phyloP scores from a whole-genome alignment of 2,329 filamentous ascomycete species.

The Cladorrhinum sp. region DNA sequence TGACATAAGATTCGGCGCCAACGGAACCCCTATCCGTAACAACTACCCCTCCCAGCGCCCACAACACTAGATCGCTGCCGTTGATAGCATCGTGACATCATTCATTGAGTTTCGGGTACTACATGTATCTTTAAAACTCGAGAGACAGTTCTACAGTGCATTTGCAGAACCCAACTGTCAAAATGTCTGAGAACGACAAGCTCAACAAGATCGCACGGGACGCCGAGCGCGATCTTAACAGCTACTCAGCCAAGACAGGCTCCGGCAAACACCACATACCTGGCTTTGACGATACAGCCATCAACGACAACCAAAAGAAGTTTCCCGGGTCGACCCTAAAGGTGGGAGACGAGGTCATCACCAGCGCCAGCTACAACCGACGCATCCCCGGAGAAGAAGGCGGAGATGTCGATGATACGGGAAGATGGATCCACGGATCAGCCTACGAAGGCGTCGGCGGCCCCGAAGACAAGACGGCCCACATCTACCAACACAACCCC shows the following conservation, averaged over 20 bases:
- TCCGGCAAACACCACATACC: conserved; percentile 37
- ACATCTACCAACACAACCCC: conserved; percentile 20
- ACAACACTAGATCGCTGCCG: background rate
- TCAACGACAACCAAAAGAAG: conserved; percentile 41
- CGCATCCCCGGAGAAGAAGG: conserved; percentile 46
- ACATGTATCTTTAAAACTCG: background rate
- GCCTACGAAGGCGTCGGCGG: conserved; percentile 45
- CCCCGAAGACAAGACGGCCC: conserved; percentile 38
- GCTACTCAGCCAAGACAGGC: conserved; percentile 47
- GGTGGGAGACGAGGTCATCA: conserved; percentile 43
- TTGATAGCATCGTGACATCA: conserved; percentile 17
- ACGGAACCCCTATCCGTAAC: background rate
- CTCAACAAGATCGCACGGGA: conserved; percentile 43
- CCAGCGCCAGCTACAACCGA: conserved; percentile 45
- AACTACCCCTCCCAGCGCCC: background rate
- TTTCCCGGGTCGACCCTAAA: conserved; percentile 42
- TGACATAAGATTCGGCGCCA: background rate
- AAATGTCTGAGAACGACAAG: conserved; percentile 30
- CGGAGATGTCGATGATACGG: conserved; percentile 42
- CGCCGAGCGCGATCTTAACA: conserved; percentile 48
- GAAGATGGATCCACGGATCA: conserved; percentile 44
- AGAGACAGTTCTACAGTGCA: background rate
- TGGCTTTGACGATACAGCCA: conserved; percentile 41
- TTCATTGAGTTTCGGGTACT: background rate
- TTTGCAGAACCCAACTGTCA: background rate